Evolutionary conservation across 148 eudicot genomes (phyloP).

Genomic region (Dianthus caryophyllus): DNA sequence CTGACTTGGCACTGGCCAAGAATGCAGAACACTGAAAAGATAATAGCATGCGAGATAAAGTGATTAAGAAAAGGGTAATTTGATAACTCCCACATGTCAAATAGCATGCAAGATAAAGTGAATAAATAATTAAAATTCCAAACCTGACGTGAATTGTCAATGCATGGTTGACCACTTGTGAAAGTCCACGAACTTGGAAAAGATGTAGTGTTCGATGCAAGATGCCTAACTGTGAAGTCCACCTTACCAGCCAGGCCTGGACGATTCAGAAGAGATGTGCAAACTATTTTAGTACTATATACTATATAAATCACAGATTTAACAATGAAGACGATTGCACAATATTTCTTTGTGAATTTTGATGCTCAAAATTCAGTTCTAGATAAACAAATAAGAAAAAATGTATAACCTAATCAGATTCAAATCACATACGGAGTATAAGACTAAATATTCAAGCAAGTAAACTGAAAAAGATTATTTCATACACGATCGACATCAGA

Average conservation of each 20-base stretch:
- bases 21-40: slow-evolving; percentile 74
- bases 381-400: too few relatives aligned
- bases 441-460: too few relatives aligned
- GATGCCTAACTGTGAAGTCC: slow-evolving; percentile 94
- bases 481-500: too few relatives aligned
- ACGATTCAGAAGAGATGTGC: background rate
- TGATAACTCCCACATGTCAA: background rate
- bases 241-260: slow-evolving; percentile 87
- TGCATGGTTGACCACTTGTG: slow-evolving; percentile 57
- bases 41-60: slow-evolving; percentile 7
- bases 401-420: too few relatives aligned
- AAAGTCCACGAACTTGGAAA: slow-evolving; percentile 65
- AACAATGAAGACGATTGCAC: slow-evolving; percentile 1
- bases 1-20: slow-evolving; percentile 67
- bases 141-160: slow-evolving; percentile 59
- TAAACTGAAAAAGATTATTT: too few relatives aligned
- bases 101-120: slow-evolving; percentile 6
- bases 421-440: too few relatives aligned
- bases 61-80: background rate
- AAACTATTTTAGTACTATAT: background rate
- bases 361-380: background rate
- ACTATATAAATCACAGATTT: background rate
- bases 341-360: background rate
- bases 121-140: slow-evolving; percentile 8
- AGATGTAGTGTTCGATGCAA: slow-evolving; percentile 53